These are phyloP conservation scores for Schizothecium vesticola DNA, from an alignment of 495 filamentous ascomycete species.

Conservation along the genomic window DNA sequence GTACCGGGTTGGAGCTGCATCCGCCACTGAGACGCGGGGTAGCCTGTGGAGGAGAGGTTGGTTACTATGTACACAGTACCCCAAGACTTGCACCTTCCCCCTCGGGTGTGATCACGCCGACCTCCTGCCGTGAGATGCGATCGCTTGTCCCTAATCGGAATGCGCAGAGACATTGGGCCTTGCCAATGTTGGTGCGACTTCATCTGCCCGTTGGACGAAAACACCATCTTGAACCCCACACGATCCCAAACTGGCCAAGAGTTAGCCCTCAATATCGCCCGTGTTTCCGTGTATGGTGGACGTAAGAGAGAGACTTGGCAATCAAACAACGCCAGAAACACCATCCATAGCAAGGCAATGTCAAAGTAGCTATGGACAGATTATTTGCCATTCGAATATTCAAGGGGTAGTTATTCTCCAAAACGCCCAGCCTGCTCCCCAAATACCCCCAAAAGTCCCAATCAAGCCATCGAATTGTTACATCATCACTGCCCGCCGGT, in stretches of 20 bases:
- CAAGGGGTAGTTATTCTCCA: background rate
- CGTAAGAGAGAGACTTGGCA: background rate
- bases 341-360: background rate
- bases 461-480: background rate
- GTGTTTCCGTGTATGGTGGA: no score
- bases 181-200: background rate
- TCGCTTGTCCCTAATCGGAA: background rate
- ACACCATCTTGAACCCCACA: background rate
- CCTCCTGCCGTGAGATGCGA: background rate
- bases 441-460: background rate
- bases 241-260: background rate
- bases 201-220: background rate
- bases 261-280: background rate
- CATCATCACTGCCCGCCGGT: background rate
- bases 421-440: background rate
- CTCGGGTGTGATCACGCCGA: background rate
- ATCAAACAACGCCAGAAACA: background rate
- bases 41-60: background rate
- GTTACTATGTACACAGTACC: background rate
- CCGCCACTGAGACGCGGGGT: background rate
- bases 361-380: background rate
- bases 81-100: conserved; percentile 1
- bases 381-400: background rate
- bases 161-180: background rate
- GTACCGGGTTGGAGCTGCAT: background rate